phyloP scores from a whole-genome alignment of 306 rosid genomes.

The Argentina anserina region DNA sequence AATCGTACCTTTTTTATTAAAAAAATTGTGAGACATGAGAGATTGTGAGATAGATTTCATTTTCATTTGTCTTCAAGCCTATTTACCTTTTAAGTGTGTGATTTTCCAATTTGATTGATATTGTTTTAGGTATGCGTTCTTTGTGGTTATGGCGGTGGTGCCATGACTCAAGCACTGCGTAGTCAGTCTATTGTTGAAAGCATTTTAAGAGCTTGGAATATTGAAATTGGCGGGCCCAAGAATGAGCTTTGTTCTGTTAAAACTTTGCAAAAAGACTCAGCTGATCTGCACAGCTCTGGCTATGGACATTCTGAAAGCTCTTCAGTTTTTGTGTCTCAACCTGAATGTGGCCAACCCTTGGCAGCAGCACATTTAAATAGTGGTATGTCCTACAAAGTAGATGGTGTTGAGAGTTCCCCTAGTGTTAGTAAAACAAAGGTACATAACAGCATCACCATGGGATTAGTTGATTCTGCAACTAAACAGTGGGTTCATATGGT shows the following conservation, averaged over 20 bases:
- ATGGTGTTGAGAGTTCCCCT: background rate
- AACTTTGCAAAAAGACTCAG: slow-evolving; percentile 21
- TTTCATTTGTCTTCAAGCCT: background rate
- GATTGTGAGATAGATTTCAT: slow-evolving; percentile 2
- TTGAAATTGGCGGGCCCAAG: slow-evolving; percentile 31
- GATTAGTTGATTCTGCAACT: slow-evolving; percentile 45
- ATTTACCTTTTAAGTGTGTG: background rate
- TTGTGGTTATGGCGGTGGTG: slow-evolving; percentile 78
- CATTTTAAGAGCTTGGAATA: slow-evolving; percentile 48
- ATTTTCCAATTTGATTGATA: slow-evolving; percentile 7
- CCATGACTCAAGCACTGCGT: slow-evolving; percentile 58
- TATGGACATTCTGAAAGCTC: slow-evolving; percentile 20
- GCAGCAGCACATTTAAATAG: slow-evolving; percentile 18
- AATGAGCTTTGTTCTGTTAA: slow-evolving; percentile 24
- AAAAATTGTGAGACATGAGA: background rate
- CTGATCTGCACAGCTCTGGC: slow-evolving; percentile 24
- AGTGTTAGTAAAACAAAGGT: slow-evolving; percentile 24
- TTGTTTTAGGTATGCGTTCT: slow-evolving; percentile 57
- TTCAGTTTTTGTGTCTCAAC: slow-evolving; percentile 14
- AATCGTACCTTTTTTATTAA: background rate
- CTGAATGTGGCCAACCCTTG: slow-evolving; percentile 15
- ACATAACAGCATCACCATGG: slow-evolving; percentile 50
- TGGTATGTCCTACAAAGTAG: slow-evolving; percentile 19
- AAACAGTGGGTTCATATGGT: slow-evolving; percentile 82
- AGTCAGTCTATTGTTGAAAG: slow-evolving; percentile 43